Base-by-base conservation (phyloP, 495 filamentous ascomycete genomes). In the Pseudevernia furfuracea region DNA sequence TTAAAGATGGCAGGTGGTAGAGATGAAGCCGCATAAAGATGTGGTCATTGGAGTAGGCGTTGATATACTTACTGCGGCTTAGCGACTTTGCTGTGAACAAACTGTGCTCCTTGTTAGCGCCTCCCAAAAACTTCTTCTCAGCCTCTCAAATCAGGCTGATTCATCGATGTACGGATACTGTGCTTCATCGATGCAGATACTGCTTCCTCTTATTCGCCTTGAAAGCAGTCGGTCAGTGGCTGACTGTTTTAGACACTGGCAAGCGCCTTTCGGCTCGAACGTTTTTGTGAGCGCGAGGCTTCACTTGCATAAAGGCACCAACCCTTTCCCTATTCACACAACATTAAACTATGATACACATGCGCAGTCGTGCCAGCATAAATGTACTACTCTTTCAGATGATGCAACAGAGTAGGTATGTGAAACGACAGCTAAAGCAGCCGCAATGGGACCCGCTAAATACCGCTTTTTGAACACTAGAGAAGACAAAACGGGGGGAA, bases 311-410 rank as follows among this genome's bases (percentile, higher is more conserved):
- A 55, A 6, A 34, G 52, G 52, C 28, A 55, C 52, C 52, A 9
- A 8, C 30, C 19, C 5, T 28, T 55, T 55, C n/a, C 25, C 52
- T 55, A 55, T 55, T 8, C 11, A 55, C 52, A 55, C 14, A 55
- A 32, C 49, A 53, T 53, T 25, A 57, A 63, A 55, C 49, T 63
- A 63, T 63, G 61, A 41, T 63, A 63, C 61, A 63, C 28, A 46
- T 38, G 23, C 8, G 46, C 21, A 44, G 12, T 41, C 30, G 43
- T 41, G 23, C 37, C 38, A 44, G 23, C 25, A 57, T 36, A 34
- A 55, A 23, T 56, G 15, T 63, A 57, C 48, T 57, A 53, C 38
- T 43, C 55, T 55, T 36, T 46, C 43, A 36, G 43, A 37, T 12
- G 38, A 63, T 63, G 49, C 61, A 57, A 57, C 14, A 30, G 43